These are phyloP conservation scores for Tolypocladium ovalisporum DNA, from an alignment of 2,329 filamentous ascomycete genomes.

Conservation along the genomic window DNA sequence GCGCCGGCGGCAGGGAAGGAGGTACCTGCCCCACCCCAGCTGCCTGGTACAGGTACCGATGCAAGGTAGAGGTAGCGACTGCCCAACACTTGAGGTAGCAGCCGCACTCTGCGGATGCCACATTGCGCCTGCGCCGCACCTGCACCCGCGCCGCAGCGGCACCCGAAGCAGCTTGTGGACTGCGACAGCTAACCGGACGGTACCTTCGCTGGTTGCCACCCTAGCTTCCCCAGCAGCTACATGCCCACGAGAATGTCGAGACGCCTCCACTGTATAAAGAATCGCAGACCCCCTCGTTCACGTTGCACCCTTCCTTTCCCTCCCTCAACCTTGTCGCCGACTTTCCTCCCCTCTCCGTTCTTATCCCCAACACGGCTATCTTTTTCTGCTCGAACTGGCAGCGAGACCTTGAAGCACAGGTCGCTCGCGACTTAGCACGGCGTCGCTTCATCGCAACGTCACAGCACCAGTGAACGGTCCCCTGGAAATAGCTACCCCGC, in stretches of 20 bases:
- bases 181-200: background rate
- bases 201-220: background rate
- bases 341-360: background rate
- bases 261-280: conserved; percentile 7
- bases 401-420: background rate
- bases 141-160: background rate
- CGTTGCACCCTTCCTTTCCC: background rate
- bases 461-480: background rate
- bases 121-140: too few species aligned
- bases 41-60: background rate
- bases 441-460: background rate
- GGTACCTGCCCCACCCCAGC: background rate
- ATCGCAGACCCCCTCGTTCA: conserved; percentile 3
- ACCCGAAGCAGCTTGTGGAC: background rate
- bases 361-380: background rate
- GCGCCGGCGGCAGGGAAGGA: background rate
- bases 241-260: background rate
- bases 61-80: background rate
- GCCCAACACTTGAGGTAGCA: background rate
- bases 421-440: background rate
- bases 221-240: background rate
- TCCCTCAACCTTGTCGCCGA: conserved; percentile 1
- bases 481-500: conserved; percentile 5
- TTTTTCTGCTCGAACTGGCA: background rate
- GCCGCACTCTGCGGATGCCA: background rate